Base-by-base conservation (phyloP, 2,329 filamentous ascomycete genomes). In the Diplodia seriata region DNA sequence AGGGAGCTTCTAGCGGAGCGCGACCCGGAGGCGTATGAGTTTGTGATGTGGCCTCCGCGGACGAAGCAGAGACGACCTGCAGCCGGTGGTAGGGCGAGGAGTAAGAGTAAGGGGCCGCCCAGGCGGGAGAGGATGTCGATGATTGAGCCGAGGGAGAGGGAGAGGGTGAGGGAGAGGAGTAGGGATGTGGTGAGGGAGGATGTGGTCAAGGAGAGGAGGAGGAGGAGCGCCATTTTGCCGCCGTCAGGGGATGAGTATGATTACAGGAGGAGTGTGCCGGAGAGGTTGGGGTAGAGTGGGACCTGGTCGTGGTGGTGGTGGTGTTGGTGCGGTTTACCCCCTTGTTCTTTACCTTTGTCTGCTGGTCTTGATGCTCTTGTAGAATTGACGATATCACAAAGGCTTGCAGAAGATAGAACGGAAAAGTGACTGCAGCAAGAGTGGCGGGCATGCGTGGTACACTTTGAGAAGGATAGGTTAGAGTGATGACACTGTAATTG, bases 11-110 rank as follows among this genome's bases (percentile, higher is more conserved):
- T 47, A n/a, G 72, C 77, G 11, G 73, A 75, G n/a, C 74, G 77
- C 31, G 81, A 83, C 69, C 76, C 76, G 1, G 75, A 81, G 36
- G 81, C 77, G 3, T 81, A 80, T 62, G 77, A 81, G 26, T 79
- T 79, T 63, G 76, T 82, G 12, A 74, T 74, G 31, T 69, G 73
- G 38, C 79, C 79, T 6, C 76, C 77, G 14, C 70, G 75, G 6
- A 61, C 65, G 65, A 29, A 54, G 51, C 51, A 40, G 31, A 51
- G 64, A 20, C 12, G 54, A 33, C 6, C 31, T 43, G 23, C 20
- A 40, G 20, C 29, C 5, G 23, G 51, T n/a, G 43, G 43, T 3
- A 47, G 43, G 43, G 47, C 20, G 43, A 36, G 59, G 43, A 63
- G 59, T 38, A 63, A 51, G 59, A 63, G 59, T 18, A 63, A 33